Evolutionary conservation across 2,329 filamentous ascomycete genomes (phyloP), one percentile per base, ranked within the genome.

Genomic region (Pezicula neosporulosa): DNA sequence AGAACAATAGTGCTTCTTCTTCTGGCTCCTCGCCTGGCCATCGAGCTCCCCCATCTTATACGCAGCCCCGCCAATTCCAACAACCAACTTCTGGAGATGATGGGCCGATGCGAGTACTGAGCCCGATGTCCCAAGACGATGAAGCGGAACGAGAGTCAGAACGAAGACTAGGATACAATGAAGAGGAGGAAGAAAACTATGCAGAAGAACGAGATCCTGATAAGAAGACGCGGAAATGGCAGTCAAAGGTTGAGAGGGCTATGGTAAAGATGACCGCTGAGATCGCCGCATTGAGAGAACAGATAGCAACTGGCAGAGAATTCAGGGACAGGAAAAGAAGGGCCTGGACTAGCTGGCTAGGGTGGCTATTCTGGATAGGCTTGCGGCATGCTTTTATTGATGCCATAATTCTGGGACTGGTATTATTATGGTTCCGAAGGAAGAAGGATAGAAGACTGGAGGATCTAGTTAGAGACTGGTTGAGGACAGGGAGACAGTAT

Each of bases 211-310:
- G 66, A 47, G 68, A 72, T 42, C 72, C 71, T 41, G 67, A 69
- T 8, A 72, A 70, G 63, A 70, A 69, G 36, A 73, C 71, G 16
- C 75, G 74, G 54, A 84, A 82, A 63, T 96, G 91, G 90, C 85
- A 88, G 47, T 85, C 82, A 53, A 85, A 88, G 60, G 86, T 97
- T 55, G 93, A 97, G 72, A 81, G 85, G 41, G 89, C 90, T 19
- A 77, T 97, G 51, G 89, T 93, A 50, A 89, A 91, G 61, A 85
- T 97, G 72, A 96, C 92, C 5, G 88, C 91, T 15, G 94, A 99
- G 70, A 83, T 99, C 30, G 92, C 94, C 1, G 94, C 94, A 1
- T 72, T 97, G 55, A 82, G 94, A 35, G 94, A 99, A 70, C 92
- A 97, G 66, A 87, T 97, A 59, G 87, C 90, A 49, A 81, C 83